These are phyloP conservation scores for Silene coronaria DNA, from an alignment of 179 eudicot genomes.

Conservation along the genomic window DNA sequence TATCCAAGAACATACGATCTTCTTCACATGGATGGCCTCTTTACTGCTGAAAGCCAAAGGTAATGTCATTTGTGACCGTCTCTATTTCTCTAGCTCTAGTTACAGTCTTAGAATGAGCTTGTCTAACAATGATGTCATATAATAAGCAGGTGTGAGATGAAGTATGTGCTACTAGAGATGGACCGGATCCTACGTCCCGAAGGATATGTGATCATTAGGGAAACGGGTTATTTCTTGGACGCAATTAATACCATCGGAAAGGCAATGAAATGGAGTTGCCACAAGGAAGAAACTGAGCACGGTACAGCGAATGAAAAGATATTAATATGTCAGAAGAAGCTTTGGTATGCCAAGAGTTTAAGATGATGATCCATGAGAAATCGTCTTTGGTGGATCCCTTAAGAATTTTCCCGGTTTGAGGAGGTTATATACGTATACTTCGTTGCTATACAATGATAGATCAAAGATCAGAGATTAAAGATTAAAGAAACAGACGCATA, in stretches of 20 bases:
- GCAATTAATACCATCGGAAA: constrained; percentile 45
- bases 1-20: constrained; percentile 87
- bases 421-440: not conserved
- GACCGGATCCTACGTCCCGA: constrained; percentile 70
- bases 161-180: constrained; percentile 71
- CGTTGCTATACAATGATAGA: constrained; percentile 6
- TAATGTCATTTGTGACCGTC: constrained; percentile 15
- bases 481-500: constrained; percentile 16
- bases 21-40: constrained; percentile 65
- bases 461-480: constrained; percentile 14
- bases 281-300: constrained; percentile 55
- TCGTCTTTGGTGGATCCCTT: not conserved
- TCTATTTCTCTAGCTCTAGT: not conserved
- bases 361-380: constrained; percentile 22
- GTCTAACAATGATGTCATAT: not conserved
- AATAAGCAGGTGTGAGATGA: constrained; percentile 64
- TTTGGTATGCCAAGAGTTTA: constrained; percentile 58
- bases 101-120: not conserved
- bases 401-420: not conserved
- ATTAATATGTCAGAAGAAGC: constrained; percentile 70
- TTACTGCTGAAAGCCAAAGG: constrained; percentile 85
- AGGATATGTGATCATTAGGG: constrained; percentile 61
- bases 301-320: constrained; percentile 56
- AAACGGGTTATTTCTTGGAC: constrained; percentile 50
- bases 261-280: constrained; percentile 76